These are phyloP conservation scores for Spathaspora boniae DNA, from an alignment of 805 yeast genomes.

Conservation along the genomic window DNA sequence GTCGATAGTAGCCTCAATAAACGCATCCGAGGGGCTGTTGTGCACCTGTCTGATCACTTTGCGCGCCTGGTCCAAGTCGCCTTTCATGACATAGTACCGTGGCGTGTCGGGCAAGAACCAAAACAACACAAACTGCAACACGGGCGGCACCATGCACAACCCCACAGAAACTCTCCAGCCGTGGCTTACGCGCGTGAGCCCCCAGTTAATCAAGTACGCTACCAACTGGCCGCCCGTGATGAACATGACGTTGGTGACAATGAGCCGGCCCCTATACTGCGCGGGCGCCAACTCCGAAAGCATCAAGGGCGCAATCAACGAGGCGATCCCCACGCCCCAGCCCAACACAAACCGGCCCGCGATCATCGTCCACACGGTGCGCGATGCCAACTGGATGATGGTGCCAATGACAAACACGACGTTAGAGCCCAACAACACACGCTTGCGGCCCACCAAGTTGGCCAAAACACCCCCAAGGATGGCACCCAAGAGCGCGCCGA, in stretches of 20 bases:
- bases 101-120: conserved; percentile 94
- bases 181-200: conserved; percentile 62
- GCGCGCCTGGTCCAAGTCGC: conserved; percentile 61
- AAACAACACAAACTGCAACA: conserved; percentile 70
- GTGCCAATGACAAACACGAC: conserved; percentile 82
- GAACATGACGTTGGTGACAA: conserved; percentile 82
- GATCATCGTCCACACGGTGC: conserved; percentile 86
- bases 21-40: conserved; percentile 56
- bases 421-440: conserved; percentile 79
- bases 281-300: conserved; percentile 92
- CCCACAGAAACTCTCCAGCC: conserved; percentile 97
- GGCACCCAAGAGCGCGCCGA: conserved; percentile 86
- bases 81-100: conserved; percentile 75
- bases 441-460: conserved; percentile 80
- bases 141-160: conserved; percentile 83
- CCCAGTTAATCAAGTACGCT: conserved; percentile 94
- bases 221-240: conserved; percentile 94
- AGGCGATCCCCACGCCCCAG: conserved; percentile 94
- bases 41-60: conserved; percentile 64
- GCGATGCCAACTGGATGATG: conserved; percentile 75
- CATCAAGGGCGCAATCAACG: conserved; percentile 90
- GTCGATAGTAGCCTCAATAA: conserved; percentile 62
- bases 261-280: conserved; percentile 84
- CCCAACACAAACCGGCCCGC: conserved; percentile 92
- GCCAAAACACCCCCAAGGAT: conserved; percentile 77